phyloP scores from a whole-genome alignment of 176 grass and related monocot genomes.

The Phoenix dactylifera region DNA sequence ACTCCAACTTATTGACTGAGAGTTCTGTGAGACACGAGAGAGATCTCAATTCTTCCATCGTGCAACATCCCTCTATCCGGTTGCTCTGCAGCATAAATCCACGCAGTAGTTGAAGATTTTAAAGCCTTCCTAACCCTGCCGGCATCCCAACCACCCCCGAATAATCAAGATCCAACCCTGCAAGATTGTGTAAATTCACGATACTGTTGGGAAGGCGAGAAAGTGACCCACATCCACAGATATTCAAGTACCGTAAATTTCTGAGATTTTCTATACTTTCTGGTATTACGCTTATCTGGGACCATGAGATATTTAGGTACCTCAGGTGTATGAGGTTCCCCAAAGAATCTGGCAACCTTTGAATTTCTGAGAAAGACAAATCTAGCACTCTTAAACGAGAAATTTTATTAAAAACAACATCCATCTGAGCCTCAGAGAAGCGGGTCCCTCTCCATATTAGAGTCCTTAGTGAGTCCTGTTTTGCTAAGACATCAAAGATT shows the following conservation, averaged over 20 bases:
- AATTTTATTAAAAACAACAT: conserved; percentile 33
- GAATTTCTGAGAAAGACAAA: conserved; percentile 43
- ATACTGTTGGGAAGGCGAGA: no score
- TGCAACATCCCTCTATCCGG: no score
- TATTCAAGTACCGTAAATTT: conserved; percentile 45
- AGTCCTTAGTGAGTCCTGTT: conserved; percentile 37
- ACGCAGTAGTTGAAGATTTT: no score
- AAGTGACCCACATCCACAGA: no score
- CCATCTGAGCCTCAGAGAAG: conserved; percentile 39
- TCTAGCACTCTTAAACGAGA: conserved; percentile 46
- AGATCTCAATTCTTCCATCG: no score
- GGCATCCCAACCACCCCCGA: no score
- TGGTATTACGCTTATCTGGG: conserved; percentile 48
- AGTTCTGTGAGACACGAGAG: no score
- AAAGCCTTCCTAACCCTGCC: no score
- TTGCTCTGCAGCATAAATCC: no score
- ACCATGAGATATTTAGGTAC: conserved; percentile 53
- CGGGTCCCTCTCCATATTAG: conserved; percentile 9
- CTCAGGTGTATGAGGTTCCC: conserved; percentile 45
- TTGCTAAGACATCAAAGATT: conserved; percentile 35
- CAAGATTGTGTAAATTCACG: no score
- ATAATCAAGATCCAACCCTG: no score
- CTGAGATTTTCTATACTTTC: conserved; percentile 33
- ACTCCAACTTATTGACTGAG: no score
- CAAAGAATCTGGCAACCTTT: conserved; percentile 43